phyloP scores from a whole-genome alignment of 768 basidiomycete species.

The Rhodotorula sphaerocarpa region DNA sequence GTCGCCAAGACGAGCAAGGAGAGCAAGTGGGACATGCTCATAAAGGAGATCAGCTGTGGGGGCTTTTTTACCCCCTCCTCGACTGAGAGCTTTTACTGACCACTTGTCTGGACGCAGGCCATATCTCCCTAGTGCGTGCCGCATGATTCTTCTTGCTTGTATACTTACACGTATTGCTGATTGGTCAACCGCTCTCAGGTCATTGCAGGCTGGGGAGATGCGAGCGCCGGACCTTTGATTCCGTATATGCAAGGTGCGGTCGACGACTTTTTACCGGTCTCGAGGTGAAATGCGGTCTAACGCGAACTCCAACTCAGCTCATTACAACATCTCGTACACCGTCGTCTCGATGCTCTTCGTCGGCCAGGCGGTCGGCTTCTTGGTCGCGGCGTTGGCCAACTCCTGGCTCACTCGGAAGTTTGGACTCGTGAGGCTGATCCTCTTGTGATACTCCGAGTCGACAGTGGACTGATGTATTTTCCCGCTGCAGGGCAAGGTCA shows the following conservation, averaged over 20 bases:
- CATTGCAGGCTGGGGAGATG: conserved; percentile 26
- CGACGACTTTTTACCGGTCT: not conserved
- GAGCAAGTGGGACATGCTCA: not conserved
- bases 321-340: conserved; percentile 19
- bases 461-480: too few relatives aligned
- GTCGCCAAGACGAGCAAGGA: not conserved
- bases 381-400: not conserved
- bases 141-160: too few relatives aligned
- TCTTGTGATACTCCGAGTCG: too few relatives aligned
- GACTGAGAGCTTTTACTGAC: too few relatives aligned
- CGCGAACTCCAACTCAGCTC: not conserved
- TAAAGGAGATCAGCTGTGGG: not conserved
- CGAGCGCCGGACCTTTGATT: conserved; percentile 7
- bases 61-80: not conserved
- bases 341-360: conserved; percentile 29
- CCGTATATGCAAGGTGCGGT: conserved; percentile 19
- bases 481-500: conserved; percentile 17
- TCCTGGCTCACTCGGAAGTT: not conserved
- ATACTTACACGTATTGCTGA: not conserved
- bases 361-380: conserved; percentile 29
- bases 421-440: conserved; percentile 3
- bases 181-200: not conserved
- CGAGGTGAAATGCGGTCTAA: too few relatives aligned
- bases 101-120: not conserved
- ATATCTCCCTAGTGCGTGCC: conserved; percentile 2